A percentile compares a stretch with the other conserved stretches of the same genome.
Evolutionary conservation across 176 grass and related monocot genomes (phyloP).

Genomic region (Aegilops bicornis): DNA sequence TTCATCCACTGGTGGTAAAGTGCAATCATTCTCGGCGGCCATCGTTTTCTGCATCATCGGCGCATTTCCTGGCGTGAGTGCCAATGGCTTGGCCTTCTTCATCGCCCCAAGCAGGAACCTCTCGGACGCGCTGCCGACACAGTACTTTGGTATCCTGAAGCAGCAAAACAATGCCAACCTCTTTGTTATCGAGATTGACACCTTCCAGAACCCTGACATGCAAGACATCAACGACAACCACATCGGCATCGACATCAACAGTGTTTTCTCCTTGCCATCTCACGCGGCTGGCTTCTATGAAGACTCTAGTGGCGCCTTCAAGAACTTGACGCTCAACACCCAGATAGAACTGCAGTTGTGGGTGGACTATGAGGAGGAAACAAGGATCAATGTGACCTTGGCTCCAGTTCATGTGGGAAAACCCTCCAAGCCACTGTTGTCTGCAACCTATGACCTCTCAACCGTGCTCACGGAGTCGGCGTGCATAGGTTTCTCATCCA

Average conservation of each 20-base stretch:
- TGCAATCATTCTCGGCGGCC: conserved; percentile 29
- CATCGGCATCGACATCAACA: conserved; percentile 11
- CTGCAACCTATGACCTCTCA: not conserved
- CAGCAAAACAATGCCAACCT: not conserved
- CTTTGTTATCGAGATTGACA: conserved; percentile 28
- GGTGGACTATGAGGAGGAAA: conserved; percentile 11
- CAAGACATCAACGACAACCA: not conserved
- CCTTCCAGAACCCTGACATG: not conserved
- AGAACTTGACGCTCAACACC: not conserved
- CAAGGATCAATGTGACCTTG: conserved; percentile 35
- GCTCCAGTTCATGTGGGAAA: not conserved
- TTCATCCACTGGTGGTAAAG: not conserved
- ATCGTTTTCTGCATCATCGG: conserved; percentile 4
- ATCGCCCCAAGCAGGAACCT: conserved; percentile 25
- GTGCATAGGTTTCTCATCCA: conserved; percentile 9
- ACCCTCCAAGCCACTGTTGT: too few relatives aligned
- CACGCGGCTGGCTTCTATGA: conserved; percentile 10
- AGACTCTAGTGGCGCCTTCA: not conserved
- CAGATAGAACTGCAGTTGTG: not conserved
- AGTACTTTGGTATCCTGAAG: conserved; percentile 35
- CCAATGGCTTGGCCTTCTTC: conserved; percentile 18
- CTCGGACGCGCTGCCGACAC: not conserved
- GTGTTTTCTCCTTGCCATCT: not conserved
- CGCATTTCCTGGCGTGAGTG: not conserved
- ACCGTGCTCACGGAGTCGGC: not conserved